Evolutionary conservation across 371 early-diverging fungal species (phyloP).

Genomic region (Mortierella sp.): DNA sequence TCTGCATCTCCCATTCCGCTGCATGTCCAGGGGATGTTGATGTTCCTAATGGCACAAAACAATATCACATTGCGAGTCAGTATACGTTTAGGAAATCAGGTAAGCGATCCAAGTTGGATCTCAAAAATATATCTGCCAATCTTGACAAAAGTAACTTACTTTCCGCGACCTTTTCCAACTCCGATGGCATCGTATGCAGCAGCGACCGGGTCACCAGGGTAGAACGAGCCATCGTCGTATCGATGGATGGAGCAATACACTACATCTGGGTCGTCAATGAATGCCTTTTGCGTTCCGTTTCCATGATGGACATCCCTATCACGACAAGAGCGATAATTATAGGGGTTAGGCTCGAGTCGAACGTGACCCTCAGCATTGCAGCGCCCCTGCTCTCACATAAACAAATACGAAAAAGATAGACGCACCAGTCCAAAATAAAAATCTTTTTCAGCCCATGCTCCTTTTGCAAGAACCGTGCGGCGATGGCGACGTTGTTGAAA

Average conservation of each 20-base stretch:
- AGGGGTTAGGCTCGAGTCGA: neutral
- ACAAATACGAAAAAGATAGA: neutral
- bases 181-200: slow-evolving; percentile 69
- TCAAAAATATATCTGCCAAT: too few species aligned
- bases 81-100: neutral
- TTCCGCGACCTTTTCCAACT: slow-evolving; percentile 72
- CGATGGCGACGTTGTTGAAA: slow-evolving; percentile 91
- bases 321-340: neutral
- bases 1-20: slow-evolving; percentile 87
- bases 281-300: slow-evolving; percentile 91
- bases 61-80: neutral
- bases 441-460: slow-evolving; percentile 66
- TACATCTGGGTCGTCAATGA: slow-evolving; percentile 81
- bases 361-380: too few species aligned
- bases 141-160: slow-evolving; percentile 42
- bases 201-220: slow-evolving; percentile 76
- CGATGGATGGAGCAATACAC: slow-evolving; percentile 91
- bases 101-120: too few species aligned
- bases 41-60: slow-evolving; percentile 63
- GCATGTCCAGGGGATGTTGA: slow-evolving; percentile 92
- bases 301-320: slow-evolving; percentile 95
- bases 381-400: neutral
- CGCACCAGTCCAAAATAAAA: slow-evolving; percentile 91
- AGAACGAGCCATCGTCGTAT: slow-evolving; percentile 83
- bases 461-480: slow-evolving; percentile 72